Evolutionary conservation across 1,139 yeast species (phyloP), one percentile per base, ranked within the genome.

Genomic region (Magnusiomyces magnusii): DNA sequence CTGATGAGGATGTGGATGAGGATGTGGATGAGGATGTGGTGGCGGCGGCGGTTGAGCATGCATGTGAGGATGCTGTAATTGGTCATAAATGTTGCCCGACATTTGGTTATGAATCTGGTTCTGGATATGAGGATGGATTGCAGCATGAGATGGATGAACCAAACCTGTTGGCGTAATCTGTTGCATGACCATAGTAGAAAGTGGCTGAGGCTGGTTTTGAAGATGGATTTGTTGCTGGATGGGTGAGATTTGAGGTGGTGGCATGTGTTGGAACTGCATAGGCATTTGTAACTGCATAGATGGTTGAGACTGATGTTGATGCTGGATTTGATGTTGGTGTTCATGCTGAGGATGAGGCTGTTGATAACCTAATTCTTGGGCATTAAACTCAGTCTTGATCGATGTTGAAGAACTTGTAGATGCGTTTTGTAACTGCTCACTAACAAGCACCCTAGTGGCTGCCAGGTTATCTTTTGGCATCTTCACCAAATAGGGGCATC

Each of bases 401-500:
- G 47, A 3, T 53, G 50, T 17, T 23, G 55, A 39, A 42, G 21
- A n/a, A 7, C 27, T 39, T 15, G 44, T 10, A 9, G 44, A 39
- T 19, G 49, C 49, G 17, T 19, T 44, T 21, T 51, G 54, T 7
- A 51, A 15, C 15, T 51, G 54, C 31, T 51, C 54, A 51, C 41
- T 51, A 17, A 51, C 54, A 19, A 51, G 28, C 2, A 24, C 54
- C n/a, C 52, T 42, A 19, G 54, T 53, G 54, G 60, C 55, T 2
- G 50, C 55, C 49, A 47, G 34, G n/a, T 52, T 58, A 31, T 58
- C 54, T n/a, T 23, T 47, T 15, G 42, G 42, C 19, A 27, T 27
- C 24, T 28, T 47, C 15, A 49, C 60, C 50, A 64, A 59, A 34
- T 58, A 54, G 3, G 66, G 63, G 55, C 67, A 62, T 31, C 55